These are phyloP conservation scores for Forsythia suspensa DNA, from an alignment of 257 asterid genomes.

Conservation along the genomic window DNA sequence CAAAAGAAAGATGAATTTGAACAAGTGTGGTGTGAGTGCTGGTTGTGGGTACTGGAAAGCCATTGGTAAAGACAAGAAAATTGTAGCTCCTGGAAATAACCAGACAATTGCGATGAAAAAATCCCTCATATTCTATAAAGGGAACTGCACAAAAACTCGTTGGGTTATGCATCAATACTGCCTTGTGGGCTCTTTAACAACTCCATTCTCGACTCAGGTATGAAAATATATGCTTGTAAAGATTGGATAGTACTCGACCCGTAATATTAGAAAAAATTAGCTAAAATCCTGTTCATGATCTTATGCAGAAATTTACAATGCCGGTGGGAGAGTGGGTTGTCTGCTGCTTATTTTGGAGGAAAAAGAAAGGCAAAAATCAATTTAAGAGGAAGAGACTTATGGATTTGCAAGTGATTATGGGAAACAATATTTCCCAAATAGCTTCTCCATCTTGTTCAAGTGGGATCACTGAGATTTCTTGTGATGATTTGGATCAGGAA, in stretches of 20 bases:
- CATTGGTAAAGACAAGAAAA: constrained; percentile 34
- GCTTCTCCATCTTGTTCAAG: constrained; percentile 31
- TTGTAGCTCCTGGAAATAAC: constrained; percentile 26
- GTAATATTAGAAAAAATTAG: neutral
- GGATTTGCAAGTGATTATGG: neutral
- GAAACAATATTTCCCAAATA: constrained; percentile 3
- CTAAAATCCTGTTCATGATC: neutral
- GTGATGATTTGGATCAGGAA: constrained; percentile 34
- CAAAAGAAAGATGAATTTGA: constrained; percentile 28
- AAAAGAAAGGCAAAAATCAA: constrained; percentile 18
- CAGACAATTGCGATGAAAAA: constrained; percentile 35
- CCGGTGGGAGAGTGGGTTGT: constrained; percentile 56
- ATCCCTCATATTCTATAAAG: constrained; percentile 33
- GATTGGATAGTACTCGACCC: no score
- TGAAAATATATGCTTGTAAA: neutral
- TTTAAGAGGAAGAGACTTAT: constrained; percentile 5
- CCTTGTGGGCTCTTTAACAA: constrained; percentile 31
- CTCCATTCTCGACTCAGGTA: constrained; percentile 35
- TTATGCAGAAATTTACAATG: constrained; percentile 34
- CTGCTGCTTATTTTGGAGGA: constrained; percentile 41
- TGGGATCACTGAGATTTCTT: constrained; percentile 41
- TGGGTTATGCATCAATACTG: constrained; percentile 49
- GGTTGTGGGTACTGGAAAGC: constrained; percentile 55
- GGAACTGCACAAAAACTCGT: constrained; percentile 29
- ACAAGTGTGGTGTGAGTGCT: constrained; percentile 12